Conservation (phyloP, 371 early-diverging fungal species). For the Mucor mucedo region DNA sequence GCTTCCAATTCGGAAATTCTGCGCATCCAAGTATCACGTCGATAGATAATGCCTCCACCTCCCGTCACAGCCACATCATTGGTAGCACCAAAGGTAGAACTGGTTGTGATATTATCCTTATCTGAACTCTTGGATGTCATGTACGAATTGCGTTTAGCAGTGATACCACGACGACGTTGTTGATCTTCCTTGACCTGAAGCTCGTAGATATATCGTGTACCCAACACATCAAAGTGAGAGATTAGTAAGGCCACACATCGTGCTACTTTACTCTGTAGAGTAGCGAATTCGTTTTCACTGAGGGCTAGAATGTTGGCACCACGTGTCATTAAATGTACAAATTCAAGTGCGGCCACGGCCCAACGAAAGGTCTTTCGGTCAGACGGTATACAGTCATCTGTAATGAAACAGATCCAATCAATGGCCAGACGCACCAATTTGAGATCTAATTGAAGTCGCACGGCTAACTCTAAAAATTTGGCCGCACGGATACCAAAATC, state of each 20-base stretch:
- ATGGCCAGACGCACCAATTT: slow-evolving; percentile 75
- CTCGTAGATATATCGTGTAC: slow-evolving; percentile 64
- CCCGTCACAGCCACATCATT: slow-evolving; percentile 40
- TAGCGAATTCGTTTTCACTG: slow-evolving; percentile 71
- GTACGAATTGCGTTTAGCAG: slow-evolving; percentile 47
- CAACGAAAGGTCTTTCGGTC: slow-evolving; percentile 88
- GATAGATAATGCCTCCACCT: slow-evolving; percentile 48
- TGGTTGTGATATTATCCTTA: slow-evolving; percentile 48
- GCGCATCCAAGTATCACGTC: slow-evolving; percentile 64
- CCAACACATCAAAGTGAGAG: slow-evolving; percentile 80
- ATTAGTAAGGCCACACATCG: slow-evolving; percentile 83
- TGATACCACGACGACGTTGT: slow-evolving; percentile 41
- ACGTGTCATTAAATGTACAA: slow-evolving; percentile 81
- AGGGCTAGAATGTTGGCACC: slow-evolving; percentile 74
- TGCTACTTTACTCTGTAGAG: slow-evolving; percentile 73
- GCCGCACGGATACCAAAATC: slow-evolving; percentile 76
- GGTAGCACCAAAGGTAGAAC: slow-evolving; percentile 50
- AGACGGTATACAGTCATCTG: slow-evolving; percentile 76
- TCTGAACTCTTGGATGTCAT: slow-evolving; percentile 33
- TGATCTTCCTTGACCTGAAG: slow-evolving; percentile 51
- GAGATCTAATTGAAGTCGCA: slow-evolving; percentile 59
- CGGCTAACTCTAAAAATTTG: slow-evolving; percentile 66
- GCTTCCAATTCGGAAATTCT: slow-evolving; percentile 58
- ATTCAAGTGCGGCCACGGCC: slow-evolving; percentile 87
- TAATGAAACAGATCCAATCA: slow-evolving; percentile 87